Evolutionary conservation across 2,329 filamentous ascomycete species (phyloP).

Genomic region (Fusarium sp.): DNA sequence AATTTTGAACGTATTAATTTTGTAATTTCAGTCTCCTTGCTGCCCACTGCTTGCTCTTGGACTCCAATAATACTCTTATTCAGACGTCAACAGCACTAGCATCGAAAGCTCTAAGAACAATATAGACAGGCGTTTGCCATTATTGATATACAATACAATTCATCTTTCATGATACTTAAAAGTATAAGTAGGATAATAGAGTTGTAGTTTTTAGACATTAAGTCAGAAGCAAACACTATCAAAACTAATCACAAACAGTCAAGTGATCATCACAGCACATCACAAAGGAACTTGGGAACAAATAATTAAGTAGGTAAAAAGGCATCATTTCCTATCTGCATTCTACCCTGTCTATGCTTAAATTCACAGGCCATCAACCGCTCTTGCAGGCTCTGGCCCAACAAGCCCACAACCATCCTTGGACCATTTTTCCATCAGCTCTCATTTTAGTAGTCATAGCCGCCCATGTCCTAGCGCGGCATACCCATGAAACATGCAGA

Average conservation of each 20-base stretch:
- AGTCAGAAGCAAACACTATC: background rate
- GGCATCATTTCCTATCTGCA: slow-evolving; percentile 46
- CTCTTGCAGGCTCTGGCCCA: slow-evolving; percentile 38
- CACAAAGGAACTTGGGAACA: background rate
- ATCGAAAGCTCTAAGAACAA: background rate
- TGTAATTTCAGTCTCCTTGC: accelerated
- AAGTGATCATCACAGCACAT: background rate
- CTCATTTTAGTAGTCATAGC: slow-evolving; percentile 43
- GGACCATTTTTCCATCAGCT: slow-evolving; percentile 37
- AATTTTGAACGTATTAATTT: background rate
- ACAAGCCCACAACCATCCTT: slow-evolving; percentile 35
- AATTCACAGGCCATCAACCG: slow-evolving; percentile 44
- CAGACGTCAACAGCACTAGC: background rate
- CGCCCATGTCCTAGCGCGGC: slow-evolving; percentile 35
- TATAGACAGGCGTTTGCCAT: background rate
- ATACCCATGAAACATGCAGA: slow-evolving; percentile 47
- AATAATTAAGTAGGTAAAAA: slow-evolving; percentile 34
- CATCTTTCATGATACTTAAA: no score
- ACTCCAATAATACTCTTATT: background rate
- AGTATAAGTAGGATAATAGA: no score
- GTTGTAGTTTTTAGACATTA: no score
- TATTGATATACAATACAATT: background rate
- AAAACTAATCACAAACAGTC: background rate
- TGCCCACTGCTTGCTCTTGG: background rate
- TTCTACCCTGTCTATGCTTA: slow-evolving; percentile 52